Percentiles rank a stretch among this genome's conserved stretches.
phyloP scores from a whole-genome alignment of 164 flowering plant genomes.

The Vitis rupestris region DNA sequence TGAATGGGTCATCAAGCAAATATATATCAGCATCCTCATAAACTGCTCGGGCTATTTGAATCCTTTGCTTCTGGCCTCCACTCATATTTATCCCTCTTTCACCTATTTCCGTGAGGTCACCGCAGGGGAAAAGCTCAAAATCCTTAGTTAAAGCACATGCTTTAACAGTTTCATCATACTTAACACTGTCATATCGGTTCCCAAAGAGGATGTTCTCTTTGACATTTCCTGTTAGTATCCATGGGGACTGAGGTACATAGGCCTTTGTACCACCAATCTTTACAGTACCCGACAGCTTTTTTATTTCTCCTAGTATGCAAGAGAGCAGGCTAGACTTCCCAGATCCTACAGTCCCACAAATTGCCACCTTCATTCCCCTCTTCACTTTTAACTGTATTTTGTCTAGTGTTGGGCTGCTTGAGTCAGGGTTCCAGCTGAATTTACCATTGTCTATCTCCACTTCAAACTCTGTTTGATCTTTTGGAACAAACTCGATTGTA shows the following conservation, averaged over 20 bases:
- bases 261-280: slow-evolving; percentile 86
- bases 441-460: slow-evolving; percentile 60
- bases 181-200: slow-evolving; percentile 45
- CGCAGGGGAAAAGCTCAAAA: slow-evolving; percentile 76
- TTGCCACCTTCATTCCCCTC: slow-evolving; percentile 90
- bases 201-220: slow-evolving; percentile 88
- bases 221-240: slow-evolving; percentile 87
- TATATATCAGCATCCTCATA: slow-evolving; percentile 96
- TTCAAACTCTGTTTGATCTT: slow-evolving; percentile 41
- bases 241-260: slow-evolving; percentile 93
- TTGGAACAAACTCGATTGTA: slow-evolving; percentile 52
- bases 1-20: slow-evolving; percentile 95
- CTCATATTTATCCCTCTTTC: slow-evolving; percentile 98
- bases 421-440: slow-evolving; percentile 72
- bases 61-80: slow-evolving; percentile 97
- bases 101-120: slow-evolving; percentile 92
- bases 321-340: slow-evolving; percentile 93
- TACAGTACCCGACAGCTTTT: slow-evolving; percentile 64
- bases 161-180: slow-evolving; percentile 61
- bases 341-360: slow-evolving; percentile 93
- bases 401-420: slow-evolving; percentile 56
- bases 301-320: slow-evolving; percentile 81
- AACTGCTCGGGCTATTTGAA: slow-evolving; percentile 94
- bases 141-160: slow-evolving; percentile 91
- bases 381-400: slow-evolving; percentile 56